These are phyloP conservation scores for Candolleomyces eurysporus DNA, from an alignment of 768 basidiomycete genomes.

Conservation along the genomic window DNA sequence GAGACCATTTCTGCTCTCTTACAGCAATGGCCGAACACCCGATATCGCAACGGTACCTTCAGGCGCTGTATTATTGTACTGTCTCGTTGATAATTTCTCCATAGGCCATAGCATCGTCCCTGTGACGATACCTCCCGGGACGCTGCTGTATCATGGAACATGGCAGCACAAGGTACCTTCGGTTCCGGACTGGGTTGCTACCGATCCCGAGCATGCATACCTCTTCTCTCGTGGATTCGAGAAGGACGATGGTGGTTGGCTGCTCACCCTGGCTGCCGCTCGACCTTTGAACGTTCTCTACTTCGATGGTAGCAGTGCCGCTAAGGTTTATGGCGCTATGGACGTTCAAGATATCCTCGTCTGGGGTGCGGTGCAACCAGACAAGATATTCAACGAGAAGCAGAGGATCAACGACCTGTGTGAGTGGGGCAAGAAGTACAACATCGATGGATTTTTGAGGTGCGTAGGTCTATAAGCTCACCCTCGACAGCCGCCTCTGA, in stretches of 20 bases:
- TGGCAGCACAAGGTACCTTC: slow-evolving; percentile 16
- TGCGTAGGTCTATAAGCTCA: neutral
- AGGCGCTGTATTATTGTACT: neutral
- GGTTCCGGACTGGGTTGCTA: slow-evolving; percentile 34
- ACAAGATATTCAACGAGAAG: slow-evolving; percentile 25
- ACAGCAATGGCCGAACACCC: slow-evolving; percentile 38
- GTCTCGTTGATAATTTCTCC: too few species aligned
- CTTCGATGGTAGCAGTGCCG: slow-evolving; percentile 52
- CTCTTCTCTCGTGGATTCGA: slow-evolving; percentile 30
- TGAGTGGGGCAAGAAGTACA: slow-evolving; percentile 38
- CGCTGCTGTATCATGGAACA: slow-evolving; percentile 7
- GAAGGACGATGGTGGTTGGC: slow-evolving; percentile 32
- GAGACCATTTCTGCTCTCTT: slow-evolving; percentile 30
- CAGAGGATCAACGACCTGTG: slow-evolving; percentile 39
- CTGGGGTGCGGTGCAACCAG: slow-evolving; percentile 35
- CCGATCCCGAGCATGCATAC: slow-evolving; percentile 39
- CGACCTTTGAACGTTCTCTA: slow-evolving; percentile 46
- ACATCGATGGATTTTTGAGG: slow-evolving; percentile 49
- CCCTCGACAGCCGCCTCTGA: neutral
- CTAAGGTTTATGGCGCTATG: slow-evolving; percentile 42
- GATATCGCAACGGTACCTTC: slow-evolving; percentile 30
- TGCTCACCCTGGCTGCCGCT: slow-evolving; percentile 34
- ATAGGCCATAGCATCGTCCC: slow-evolving; percentile 9
- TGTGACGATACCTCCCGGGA: slow-evolving; percentile 3
- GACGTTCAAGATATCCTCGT: slow-evolving; percentile 47